These are phyloP conservation scores for Fistulifera solaris DNA, from an alignment of 108 stramenopile species.

Conservation along the genomic window DNA sequence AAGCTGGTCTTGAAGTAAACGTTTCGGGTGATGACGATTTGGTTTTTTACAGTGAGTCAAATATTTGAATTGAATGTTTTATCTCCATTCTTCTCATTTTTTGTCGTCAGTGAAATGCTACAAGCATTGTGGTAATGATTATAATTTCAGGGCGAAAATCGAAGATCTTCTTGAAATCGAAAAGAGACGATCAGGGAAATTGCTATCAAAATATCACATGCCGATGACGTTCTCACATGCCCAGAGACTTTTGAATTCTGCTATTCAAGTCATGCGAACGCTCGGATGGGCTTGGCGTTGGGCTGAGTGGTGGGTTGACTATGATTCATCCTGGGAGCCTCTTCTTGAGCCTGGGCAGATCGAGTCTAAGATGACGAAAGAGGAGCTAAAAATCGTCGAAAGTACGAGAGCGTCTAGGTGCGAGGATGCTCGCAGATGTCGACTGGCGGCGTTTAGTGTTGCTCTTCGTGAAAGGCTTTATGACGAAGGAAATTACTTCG, in stretches of 20 bases:
- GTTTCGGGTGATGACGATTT: slow-evolving; percentile 14
- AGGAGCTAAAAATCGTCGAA: slow-evolving; percentile 61
- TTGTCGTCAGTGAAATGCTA: slow-evolving; percentile 42
- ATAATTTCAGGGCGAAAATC: slow-evolving; percentile 62
- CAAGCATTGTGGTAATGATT: slow-evolving; percentile 42
- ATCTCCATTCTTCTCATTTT: background rate
- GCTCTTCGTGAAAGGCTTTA: slow-evolving; percentile 76
- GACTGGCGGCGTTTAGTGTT: slow-evolving; percentile 78
- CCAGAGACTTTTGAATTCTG: slow-evolving; percentile 42
- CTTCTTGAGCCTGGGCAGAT: slow-evolving; percentile 56
- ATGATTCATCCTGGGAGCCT: slow-evolving; percentile 72
- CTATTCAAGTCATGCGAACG: slow-evolving; percentile 46
- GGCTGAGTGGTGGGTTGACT: slow-evolving; percentile 83
- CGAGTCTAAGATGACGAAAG: slow-evolving; percentile 64
- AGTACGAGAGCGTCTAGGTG: slow-evolving; percentile 59
- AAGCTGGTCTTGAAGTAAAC: slow-evolving; percentile 68
- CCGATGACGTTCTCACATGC: slow-evolving; percentile 58
- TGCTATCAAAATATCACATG: slow-evolving; percentile 26
- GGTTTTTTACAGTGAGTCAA: slow-evolving; percentile 13
- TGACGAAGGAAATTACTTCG: slow-evolving; percentile 38
- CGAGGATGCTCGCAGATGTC: slow-evolving; percentile 62
- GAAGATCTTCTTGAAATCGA: slow-evolving; percentile 73
- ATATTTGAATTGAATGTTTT: background rate
- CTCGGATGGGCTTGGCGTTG: slow-evolving; percentile 89
- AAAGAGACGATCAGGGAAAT: slow-evolving; percentile 29